A percentile compares a stretch with the other conserved stretches of the same genome.
phyloP scores from a whole-genome alignment of 2,329 filamentous ascomycete species.

The Colletotrichum lupini region DNA sequence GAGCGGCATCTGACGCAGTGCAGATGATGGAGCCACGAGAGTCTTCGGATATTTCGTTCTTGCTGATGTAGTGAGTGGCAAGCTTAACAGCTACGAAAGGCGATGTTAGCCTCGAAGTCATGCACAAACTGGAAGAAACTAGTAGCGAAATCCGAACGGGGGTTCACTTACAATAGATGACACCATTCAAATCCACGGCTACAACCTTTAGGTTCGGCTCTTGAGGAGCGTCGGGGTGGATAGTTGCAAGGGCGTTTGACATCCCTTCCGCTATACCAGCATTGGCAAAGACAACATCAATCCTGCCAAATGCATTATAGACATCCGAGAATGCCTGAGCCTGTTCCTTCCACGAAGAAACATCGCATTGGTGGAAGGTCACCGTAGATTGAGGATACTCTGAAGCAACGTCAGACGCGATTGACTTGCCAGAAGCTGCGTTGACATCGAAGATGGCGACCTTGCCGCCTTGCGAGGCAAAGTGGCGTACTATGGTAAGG shows the following conservation, averaged over 20 bases:
- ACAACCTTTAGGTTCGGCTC: neutral
- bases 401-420: slow-evolving; percentile 40
- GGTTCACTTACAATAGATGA: neutral
- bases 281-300: slow-evolving; percentile 34
- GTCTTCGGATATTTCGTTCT: neutral
- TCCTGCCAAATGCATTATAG: neutral
- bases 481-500: slow-evolving; percentile 46
- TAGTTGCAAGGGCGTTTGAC: neutral
- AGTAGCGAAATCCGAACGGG: neutral
- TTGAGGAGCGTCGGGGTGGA: neutral
- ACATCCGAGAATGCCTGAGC: slow-evolving; percentile 39
- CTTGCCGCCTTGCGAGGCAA: slow-evolving; percentile 45
- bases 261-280: slow-evolving; percentile 1
- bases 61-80: slow-evolving; percentile 10
- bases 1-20: slow-evolving; percentile 4
- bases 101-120: neutral
- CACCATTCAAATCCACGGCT: neutral
- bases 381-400: slow-evolving; percentile 41
- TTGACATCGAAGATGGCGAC: slow-evolving; percentile 50
- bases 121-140: neutral
- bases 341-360: slow-evolving; percentile 50
- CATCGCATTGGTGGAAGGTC: slow-evolving; percentile 48
- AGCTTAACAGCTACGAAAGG: neutral
- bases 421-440: slow-evolving; percentile 38
- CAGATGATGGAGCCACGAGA: neutral